Evolutionary conservation across 2,329 filamentous ascomycete species (phyloP).

Genomic region (Niveomyces coronatus): DNA sequence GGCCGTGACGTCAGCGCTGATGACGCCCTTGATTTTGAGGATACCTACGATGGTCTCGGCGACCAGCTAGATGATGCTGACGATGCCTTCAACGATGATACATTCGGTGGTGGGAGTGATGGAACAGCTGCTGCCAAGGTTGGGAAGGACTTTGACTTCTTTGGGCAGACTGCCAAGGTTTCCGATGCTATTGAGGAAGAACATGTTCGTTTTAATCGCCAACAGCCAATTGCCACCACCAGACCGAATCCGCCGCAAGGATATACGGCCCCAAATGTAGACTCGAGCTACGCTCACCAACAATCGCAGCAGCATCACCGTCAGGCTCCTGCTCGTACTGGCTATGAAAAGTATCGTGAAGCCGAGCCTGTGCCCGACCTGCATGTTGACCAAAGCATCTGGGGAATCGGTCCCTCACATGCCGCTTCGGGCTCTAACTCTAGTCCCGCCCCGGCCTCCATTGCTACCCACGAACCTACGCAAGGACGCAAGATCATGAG

Average conservation of each 20-base stretch:
- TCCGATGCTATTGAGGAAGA: slow-evolving; percentile 82
- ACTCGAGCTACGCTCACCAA: slow-evolving; percentile 29
- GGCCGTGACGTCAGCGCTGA: slow-evolving; percentile 37
- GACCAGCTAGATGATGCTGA: slow-evolving; percentile 84
- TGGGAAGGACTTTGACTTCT: slow-evolving; percentile 96
- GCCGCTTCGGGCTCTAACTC: too few relatives aligned
- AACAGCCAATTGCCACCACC: slow-evolving; percentile 53
- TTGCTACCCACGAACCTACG: slow-evolving; percentile 15
- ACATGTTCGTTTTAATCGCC: slow-evolving; percentile 70
- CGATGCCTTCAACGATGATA: slow-evolving; percentile 95
- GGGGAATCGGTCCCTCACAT: slow-evolving; percentile 61
- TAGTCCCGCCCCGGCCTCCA: too few relatives aligned
- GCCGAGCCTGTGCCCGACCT: slow-evolving; percentile 79
- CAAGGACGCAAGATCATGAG: slow-evolving; percentile 75
- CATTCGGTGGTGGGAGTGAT: slow-evolving; percentile 51
- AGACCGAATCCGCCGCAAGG: slow-evolving; percentile 24
- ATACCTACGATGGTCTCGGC: slow-evolving; percentile 92
- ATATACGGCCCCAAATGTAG: slow-evolving; percentile 24
- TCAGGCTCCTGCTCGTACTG: slow-evolving; percentile 58
- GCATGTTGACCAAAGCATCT: slow-evolving; percentile 85
- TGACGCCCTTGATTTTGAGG: slow-evolving; percentile 70
- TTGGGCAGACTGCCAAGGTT: slow-evolving; percentile 82
- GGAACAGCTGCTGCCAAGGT: slow-evolving; percentile 40
- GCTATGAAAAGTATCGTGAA: slow-evolving; percentile 86
- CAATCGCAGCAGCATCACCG: slow-evolving; percentile 19